Base-by-base conservation (phyloP, 2,329 filamentous ascomycete species). In the Macrophomina pseudophaseolina region DNA sequence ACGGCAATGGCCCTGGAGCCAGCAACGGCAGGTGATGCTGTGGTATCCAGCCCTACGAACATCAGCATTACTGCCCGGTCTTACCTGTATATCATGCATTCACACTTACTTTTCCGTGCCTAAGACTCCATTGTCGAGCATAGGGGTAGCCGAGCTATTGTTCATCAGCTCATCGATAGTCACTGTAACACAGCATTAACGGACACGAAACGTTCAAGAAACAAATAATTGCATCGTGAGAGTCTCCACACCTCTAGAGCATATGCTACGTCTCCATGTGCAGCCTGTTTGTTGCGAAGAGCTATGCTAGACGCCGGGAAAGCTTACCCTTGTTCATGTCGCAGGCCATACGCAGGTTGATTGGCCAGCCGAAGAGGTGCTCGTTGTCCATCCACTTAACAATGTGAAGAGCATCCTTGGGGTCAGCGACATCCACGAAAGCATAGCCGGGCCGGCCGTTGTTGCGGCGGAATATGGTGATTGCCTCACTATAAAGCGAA, bases 281-380 rank as follows among this genome's bases (percentile, higher is more conserved):
- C 9, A n/a, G 40, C 9, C 5, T 38, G 23, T 53, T 28, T 28
- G 11, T 32, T 35, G 16, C n/a, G n/a, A 35, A n/a, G 30, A 38
- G 5, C 58, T 62, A 49, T 11, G 32, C 3, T 11, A 9, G 11
- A 38, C 30, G 42, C 58, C 33, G 32, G 30, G 53, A 44, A 9
- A 23, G 53, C 64, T 59, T 66, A 66, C 64, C 54, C 46, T 44
- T 42, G 44, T 8, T 66, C 52, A 66, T 23, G 9, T 38, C 48
- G 30, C 48, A 33, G 32, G 54, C 64, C 35, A 66, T 35, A 28
- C 64, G 64, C 44, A 59, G 7, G 16, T 38, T 32, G 44, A 66
- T 38, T 4, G 64, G 64, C 64, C 64, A 66, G 14, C 54, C 64
- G 35, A 60, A 66, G n/a, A 66, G 64, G 6, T 48, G n/a, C n/a